Evolutionary conservation across 768 basidiomycete genomes (phyloP).

Genomic region (Xerocomellus dryophilus): DNA sequence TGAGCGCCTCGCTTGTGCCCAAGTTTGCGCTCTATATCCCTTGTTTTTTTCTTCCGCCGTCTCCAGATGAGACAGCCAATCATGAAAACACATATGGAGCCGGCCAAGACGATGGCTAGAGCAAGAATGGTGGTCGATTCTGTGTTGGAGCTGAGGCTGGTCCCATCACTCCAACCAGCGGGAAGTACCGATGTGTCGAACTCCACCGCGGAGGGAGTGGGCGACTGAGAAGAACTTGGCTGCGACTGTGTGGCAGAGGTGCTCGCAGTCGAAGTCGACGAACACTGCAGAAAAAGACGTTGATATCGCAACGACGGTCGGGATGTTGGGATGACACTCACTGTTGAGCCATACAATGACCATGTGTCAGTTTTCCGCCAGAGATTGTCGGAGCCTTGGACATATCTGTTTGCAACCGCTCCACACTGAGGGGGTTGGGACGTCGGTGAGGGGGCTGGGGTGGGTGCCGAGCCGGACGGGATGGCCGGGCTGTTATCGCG

Average conservation of each 20-base stretch:
- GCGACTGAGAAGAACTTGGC: slow-evolving; percentile 6
- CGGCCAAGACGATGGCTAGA: slow-evolving; percentile 61
- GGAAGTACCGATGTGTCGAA: slow-evolving; percentile 40
- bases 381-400: slow-evolving; percentile 47
- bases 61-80: slow-evolving; percentile 62
- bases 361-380: slow-evolving; percentile 58
- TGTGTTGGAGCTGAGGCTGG: slow-evolving; percentile 13
- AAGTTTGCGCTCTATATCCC: slow-evolving; percentile 55
- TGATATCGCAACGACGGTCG: neutral
- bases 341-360: slow-evolving; percentile 69
- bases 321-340: slow-evolving; percentile 34
- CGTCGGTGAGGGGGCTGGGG: slow-evolving; percentile 8
- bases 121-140: slow-evolving; percentile 51
- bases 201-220: slow-evolving; percentile 20
- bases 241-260: neutral
- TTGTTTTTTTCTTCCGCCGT: slow-evolving; percentile 34
- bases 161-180: slow-evolving; percentile 46
- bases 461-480: slow-evolving; percentile 15
- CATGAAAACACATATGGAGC: slow-evolving; percentile 59
- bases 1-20: slow-evolving; percentile 25
- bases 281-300: slow-evolving; percentile 14
- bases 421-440: neutral
- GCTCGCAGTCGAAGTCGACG: slow-evolving; percentile 3
- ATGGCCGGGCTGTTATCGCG: slow-evolving; percentile 12
- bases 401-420: slow-evolving; percentile 54